These are phyloP conservation scores for Kluyveromyces sp. DNA, from an alignment of 1,139 yeast genomes.

Conservation along the genomic window DNA sequence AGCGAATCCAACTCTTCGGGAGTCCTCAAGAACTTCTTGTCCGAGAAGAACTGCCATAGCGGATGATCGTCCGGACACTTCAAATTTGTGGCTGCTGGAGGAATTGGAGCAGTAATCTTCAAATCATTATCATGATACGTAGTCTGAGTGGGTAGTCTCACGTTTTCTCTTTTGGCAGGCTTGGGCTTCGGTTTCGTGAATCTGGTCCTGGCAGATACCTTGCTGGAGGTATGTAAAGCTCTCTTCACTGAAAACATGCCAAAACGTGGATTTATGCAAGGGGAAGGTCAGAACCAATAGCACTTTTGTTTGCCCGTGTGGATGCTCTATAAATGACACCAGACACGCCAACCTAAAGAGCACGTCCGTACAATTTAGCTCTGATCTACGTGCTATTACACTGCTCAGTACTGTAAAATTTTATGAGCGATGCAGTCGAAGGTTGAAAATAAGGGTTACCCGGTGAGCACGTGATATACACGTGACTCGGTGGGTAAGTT, in stretches of 20 bases:
- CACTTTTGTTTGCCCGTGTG: too few relatives aligned
- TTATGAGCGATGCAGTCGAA: background rate
- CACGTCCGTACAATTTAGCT: too few relatives aligned
- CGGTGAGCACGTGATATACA: background rate
- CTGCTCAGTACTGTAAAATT: background rate
- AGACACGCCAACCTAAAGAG: too few relatives aligned
- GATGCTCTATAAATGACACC: too few relatives aligned
- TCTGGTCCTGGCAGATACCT: slow-evolving; percentile 21
- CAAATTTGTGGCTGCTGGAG: slow-evolving; percentile 71
- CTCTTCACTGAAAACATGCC: slow-evolving; percentile 14
- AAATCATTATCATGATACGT: slow-evolving; percentile 31
- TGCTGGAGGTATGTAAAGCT: slow-evolving; percentile 17
- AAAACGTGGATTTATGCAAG: background rate
- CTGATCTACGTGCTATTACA: too few relatives aligned
- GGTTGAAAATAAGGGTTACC: background rate
- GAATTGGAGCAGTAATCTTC: slow-evolving; percentile 72
- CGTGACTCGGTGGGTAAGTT: too few relatives aligned
- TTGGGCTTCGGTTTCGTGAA: slow-evolving; percentile 28
- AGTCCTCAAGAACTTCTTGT: slow-evolving; percentile 53
- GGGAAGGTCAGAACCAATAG: too few relatives aligned
- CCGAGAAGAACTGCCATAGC: slow-evolving; percentile 84
- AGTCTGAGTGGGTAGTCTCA: slow-evolving; percentile 22
- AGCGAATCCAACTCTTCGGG: slow-evolving; percentile 49
- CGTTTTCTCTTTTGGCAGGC: slow-evolving; percentile 17
- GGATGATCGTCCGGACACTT: slow-evolving; percentile 83